A percentile compares a stretch with the other conserved stretches of the same genome.
phyloP scores from a whole-genome alignment of 2,329 filamentous ascomycete species.

The Pseudogymnoascus sp. region DNA sequence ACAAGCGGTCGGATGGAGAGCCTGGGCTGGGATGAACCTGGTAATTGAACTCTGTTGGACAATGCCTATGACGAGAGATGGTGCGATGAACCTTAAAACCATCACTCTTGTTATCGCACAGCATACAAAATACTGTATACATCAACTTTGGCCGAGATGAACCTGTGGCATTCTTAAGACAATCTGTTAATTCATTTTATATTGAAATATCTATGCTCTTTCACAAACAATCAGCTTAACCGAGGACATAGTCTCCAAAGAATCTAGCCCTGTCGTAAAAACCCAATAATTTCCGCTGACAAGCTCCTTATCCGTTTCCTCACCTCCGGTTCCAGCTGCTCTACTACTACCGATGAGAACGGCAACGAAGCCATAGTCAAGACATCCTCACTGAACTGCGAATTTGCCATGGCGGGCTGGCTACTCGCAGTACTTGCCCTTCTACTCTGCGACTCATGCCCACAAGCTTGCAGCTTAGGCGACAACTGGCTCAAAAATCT shows the following conservation, averaged over 20 bases:
- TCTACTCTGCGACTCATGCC: neutral
- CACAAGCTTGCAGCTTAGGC: constrained; percentile 11
- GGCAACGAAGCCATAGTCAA: neutral
- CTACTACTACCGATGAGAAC: neutral
- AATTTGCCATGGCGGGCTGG: neutral
- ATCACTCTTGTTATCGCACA: too few species aligned
- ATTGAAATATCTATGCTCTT: neutral
- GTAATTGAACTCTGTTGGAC: neutral
- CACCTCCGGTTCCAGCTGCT: neutral
- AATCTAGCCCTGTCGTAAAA: neutral
- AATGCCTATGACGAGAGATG: neutral
- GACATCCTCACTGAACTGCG: neutral
- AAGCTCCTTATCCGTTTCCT: neutral
- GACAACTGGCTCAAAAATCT: constrained; percentile 24
- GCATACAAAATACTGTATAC: too few species aligned
- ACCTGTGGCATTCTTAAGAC: neutral
- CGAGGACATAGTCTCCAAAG: neutral
- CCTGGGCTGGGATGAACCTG: neutral
- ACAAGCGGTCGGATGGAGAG: neutral
- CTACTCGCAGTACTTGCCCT: neutral
- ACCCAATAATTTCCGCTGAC: neutral
- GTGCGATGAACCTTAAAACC: too few species aligned
- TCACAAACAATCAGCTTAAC: neutral
- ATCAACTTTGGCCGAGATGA: too few species aligned
- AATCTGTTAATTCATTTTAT: neutral